Percentiles rank a stretch among this genome's conserved stretches.
phyloP scores from a whole-genome alignment of 345 rosid species.

The Salix udensis region DNA sequence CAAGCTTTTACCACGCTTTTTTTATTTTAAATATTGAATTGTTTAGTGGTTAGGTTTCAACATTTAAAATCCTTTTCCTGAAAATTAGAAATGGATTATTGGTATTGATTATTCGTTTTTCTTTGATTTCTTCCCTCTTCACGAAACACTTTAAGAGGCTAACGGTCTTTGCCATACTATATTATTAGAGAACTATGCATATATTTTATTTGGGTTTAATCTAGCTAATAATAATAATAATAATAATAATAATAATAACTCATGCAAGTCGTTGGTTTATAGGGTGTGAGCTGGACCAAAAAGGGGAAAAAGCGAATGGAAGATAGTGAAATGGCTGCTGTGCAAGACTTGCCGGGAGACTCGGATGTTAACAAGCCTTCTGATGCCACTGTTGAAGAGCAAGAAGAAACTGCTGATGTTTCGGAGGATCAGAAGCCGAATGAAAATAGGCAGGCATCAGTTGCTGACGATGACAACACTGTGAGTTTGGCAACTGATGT shows the following conservation, averaged over 20 bases:
- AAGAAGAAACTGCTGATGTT: constrained; percentile 20
- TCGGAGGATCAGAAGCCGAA: constrained; percentile 13
- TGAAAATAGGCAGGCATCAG: constrained; percentile 26
- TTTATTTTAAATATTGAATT: background rate
- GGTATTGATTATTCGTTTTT: background rate
- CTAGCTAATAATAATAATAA: background rate
- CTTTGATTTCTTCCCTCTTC: background rate
- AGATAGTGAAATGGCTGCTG: constrained; percentile 40
- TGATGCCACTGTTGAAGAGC: constrained; percentile 24
- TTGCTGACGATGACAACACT: constrained; percentile 30
- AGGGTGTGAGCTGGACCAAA: background rate
- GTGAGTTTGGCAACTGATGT: constrained; percentile 41
- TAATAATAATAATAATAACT: background rate
- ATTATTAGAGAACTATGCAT: background rate
- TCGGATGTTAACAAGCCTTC: constrained; percentile 23
- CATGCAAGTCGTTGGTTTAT: background rate
- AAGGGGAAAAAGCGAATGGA: constrained; percentile 31
- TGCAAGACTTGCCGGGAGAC: constrained; percentile 29
- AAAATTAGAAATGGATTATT: background rate
- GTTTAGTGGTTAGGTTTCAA: background rate
- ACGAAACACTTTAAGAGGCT: background rate
- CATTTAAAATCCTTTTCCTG: background rate
- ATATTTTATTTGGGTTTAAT: background rate
- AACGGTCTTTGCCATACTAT: background rate
- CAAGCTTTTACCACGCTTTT: constrained; percentile 1